Conservation (phyloP, 257 asterid genomes). For the Misopates orontium region DNA sequence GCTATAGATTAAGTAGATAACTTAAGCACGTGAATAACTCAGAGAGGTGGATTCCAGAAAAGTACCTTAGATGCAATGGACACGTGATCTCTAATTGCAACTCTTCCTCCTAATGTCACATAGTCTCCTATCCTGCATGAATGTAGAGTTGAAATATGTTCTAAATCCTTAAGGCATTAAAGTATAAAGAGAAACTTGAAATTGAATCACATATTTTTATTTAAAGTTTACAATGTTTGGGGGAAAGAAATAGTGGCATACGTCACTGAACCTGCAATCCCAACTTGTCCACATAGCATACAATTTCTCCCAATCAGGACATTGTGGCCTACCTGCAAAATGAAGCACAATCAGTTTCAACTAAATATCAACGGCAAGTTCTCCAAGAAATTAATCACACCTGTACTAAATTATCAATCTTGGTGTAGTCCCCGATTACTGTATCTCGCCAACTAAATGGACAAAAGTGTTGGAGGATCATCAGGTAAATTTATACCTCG, state of each 20-base stretch:
- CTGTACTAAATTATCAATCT: conserved; percentile 95
- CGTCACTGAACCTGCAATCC: conserved; percentile 92
- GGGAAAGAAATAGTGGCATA: conserved; percentile 31
- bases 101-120: conserved; percentile 82
- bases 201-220: conserved; percentile 1
- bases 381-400: conserved; percentile 37
- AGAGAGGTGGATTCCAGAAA: no score
- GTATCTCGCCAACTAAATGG: conserved; percentile 92
- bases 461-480: conserved; percentile 16
- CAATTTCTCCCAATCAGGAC: conserved; percentile 71
- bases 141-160: conserved; percentile 13
- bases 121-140: conserved; percentile 71
- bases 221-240: not conserved
- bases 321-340: conserved; percentile 85
- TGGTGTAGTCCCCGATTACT: conserved; percentile 74
- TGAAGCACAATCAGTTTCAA: conserved; percentile 22
- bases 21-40: not conserved
- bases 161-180: conserved; percentile 17
- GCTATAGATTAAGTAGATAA: not conserved
- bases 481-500: not conserved
- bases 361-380: conserved; percentile 12
- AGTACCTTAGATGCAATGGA: conserved; percentile 72
- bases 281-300: conserved; percentile 90
- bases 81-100: conserved; percentile 76
- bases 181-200: conserved; percentile 26